Evolutionary conservation across 805 yeast species (phyloP).

Genomic region (Ogataea glucozyma): DNA sequence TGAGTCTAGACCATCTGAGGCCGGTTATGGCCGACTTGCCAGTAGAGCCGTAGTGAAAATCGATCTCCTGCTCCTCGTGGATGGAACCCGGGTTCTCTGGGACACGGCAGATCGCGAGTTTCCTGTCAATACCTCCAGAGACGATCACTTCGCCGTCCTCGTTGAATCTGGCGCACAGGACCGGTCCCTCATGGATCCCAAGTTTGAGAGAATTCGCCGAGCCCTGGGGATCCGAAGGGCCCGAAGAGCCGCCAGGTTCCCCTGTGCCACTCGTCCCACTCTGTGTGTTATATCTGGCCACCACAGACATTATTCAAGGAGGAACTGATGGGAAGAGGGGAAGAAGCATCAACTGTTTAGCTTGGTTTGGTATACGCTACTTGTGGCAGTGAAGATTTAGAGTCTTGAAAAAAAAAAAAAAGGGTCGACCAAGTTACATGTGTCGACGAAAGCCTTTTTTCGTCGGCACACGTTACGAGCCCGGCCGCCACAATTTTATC

Average conservation of each 20-base stretch:
- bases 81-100: slow-evolving; percentile 17
- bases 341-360: too few species aligned
- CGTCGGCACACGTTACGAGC: slow-evolving; percentile 3
- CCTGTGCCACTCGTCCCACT: too few species aligned
- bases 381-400: background rate
- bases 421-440: too few species aligned
- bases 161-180: slow-evolving; percentile 53
- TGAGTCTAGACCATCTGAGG: slow-evolving; percentile 50
- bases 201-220: slow-evolving; percentile 29
- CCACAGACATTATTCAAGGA: slow-evolving; percentile 1
- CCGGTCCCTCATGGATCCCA: slow-evolving; percentile 56
- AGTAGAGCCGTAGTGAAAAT: slow-evolving; percentile 13
- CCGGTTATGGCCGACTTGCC: slow-evolving; percentile 69
- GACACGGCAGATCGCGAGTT: slow-evolving; percentile 38
- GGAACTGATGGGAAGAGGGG: background rate
- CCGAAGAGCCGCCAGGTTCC: too few species aligned
- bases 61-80: slow-evolving; percentile 18
- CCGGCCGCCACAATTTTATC: slow-evolving; percentile 23
- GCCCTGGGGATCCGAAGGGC: background rate
- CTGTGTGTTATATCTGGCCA: slow-evolving; percentile 2
- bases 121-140: slow-evolving; percentile 61
- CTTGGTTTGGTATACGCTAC: background rate
- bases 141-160: slow-evolving; percentile 54
- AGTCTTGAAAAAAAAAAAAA: background rate
- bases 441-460: background rate